Evolutionary conservation across 2,329 filamentous ascomycete genomes (phyloP).

Genomic region (Penicillium oxalicum): DNA sequence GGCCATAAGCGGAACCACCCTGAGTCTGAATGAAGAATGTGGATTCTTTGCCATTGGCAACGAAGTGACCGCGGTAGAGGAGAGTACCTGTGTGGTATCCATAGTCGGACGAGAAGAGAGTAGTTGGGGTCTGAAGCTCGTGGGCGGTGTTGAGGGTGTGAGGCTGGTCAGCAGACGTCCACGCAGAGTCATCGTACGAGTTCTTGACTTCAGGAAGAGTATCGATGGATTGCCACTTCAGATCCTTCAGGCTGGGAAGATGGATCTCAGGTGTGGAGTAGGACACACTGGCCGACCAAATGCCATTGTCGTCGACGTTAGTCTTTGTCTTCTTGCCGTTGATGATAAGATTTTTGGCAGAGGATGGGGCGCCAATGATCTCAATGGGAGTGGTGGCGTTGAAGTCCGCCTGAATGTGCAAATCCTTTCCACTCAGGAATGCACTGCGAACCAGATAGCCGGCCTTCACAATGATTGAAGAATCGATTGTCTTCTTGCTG

Average conservation of each 20-base stretch:
- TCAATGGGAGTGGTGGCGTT: slow-evolving; percentile 64
- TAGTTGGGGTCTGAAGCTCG: slow-evolving; percentile 57
- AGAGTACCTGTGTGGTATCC: slow-evolving; percentile 65
- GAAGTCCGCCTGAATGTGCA: slow-evolving; percentile 64
- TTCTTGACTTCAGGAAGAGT: slow-evolving; percentile 62
- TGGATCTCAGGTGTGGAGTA: slow-evolving; percentile 47
- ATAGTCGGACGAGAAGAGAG: slow-evolving; percentile 65
- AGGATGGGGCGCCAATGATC: slow-evolving; percentile 57
- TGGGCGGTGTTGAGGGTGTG: slow-evolving; percentile 56
- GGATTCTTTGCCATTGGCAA: slow-evolving; percentile 55
- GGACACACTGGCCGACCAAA: slow-evolving; percentile 48
- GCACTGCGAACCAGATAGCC: slow-evolving; percentile 45
- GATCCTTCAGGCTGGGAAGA: slow-evolving; percentile 52
- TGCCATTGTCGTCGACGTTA: slow-evolving; percentile 38
- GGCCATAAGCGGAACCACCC: slow-evolving; percentile 63
- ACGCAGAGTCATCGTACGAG: slow-evolving; percentile 62
- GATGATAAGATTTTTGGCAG: slow-evolving; percentile 54
- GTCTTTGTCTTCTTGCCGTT: slow-evolving; percentile 49
- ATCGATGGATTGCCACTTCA: slow-evolving; percentile 66
- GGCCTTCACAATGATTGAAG: slow-evolving; percentile 38
- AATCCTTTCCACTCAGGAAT: slow-evolving; percentile 48
- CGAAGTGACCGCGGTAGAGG: slow-evolving; percentile 65
- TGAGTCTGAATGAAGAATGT: slow-evolving; percentile 54
- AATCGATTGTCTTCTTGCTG: slow-evolving; percentile 24
- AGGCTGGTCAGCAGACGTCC: slow-evolving; percentile 55